Base-by-base conservation (phyloP, 768 basidiomycete species). In the Tulasnella sp. region DNA sequence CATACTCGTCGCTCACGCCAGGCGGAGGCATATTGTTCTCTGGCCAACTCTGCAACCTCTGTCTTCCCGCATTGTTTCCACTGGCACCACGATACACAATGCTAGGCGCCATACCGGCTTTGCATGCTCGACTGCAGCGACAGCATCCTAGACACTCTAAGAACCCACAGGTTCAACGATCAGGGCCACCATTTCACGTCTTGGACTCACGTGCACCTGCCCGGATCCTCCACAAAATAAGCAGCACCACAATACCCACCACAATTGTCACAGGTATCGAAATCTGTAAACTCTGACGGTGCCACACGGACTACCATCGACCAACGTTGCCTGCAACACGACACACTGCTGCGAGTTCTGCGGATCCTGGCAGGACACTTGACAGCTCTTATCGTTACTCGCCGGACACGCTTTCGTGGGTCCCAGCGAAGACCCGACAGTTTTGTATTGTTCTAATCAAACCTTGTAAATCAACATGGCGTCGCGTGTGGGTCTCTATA, bases 231-330 rank as follows among this genome's bases (percentile, higher is more conserved):
- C 73, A 80, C 49, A 89, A 60, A 56, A 84, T 65, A 39, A 82
- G 66, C 35, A 90, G 67, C 12, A 75, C 72, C 50, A 87, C 61
- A 52, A 89, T 66, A 14, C 77, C 83, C 25, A 73, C 84, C 35
- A 83, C 82, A 56, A 89, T 70, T 15, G 86, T 83, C 54, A 89
- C 77, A 17, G 87, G 85, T 63, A 90, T 84, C 23, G 85, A 73
- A 59, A 88, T 84, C 66, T 83, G 81, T 9, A 86, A 76, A 70
- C 89, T 89, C 60, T 80, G 77, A 5, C 67, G 70, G 67, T 84
- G 86, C 85, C 84, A 86, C 89, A 93, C 12, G 86, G 81, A 29
- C 85, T 87, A 21, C 89, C 90, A 66, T 89, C 84, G 53, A 86
- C 73, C 48, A 91, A 78, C 41, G 77, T 67, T 3, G 85, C 77